Evolutionary conservation across 192 early-diverging fungal genomes (phyloP).

Genomic region (Coemansia guatemalensis): DNA sequence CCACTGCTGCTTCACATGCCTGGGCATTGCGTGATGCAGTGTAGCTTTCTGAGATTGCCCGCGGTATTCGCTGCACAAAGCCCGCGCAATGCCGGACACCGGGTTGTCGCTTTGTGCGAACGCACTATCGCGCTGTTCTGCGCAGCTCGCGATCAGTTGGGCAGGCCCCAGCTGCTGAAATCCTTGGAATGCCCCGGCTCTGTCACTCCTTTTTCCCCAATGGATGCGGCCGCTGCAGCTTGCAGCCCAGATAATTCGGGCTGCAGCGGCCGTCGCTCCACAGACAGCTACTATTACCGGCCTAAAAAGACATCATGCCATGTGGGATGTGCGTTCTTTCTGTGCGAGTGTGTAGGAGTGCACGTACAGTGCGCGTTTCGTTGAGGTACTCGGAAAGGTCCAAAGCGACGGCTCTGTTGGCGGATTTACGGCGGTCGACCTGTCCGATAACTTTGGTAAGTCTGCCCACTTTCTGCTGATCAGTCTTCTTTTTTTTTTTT

Average conservation of each 20-base stretch:
- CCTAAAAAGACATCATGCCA: constrained; percentile 1
- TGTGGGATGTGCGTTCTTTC: constrained; percentile 2
- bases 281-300: neutral
- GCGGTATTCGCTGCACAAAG: neutral
- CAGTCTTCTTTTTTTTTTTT: neutral
- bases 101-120: neutral
- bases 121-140: neutral
- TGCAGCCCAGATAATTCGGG: neutral
- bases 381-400: constrained; percentile 51
- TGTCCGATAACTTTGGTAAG: constrained; percentile 53
- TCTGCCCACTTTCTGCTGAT: neutral
- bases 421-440: constrained; percentile 44
- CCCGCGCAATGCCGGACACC: neutral
- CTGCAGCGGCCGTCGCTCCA: neutral
- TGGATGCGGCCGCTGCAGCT: neutral
- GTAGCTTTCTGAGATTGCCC: neutral
- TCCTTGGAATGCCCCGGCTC: neutral
- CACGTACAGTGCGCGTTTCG: constrained; percentile 29
- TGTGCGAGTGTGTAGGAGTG: constrained; percentile 43
- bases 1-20: neutral
- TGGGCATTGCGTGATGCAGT: neutral
- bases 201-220: neutral
- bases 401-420: constrained; percentile 40
- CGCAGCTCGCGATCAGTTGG: neutral
- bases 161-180: neutral